Conservation (phyloP, 2,329 filamentous ascomycete genomes). For the Pestalotiopsis sp. region DNA sequence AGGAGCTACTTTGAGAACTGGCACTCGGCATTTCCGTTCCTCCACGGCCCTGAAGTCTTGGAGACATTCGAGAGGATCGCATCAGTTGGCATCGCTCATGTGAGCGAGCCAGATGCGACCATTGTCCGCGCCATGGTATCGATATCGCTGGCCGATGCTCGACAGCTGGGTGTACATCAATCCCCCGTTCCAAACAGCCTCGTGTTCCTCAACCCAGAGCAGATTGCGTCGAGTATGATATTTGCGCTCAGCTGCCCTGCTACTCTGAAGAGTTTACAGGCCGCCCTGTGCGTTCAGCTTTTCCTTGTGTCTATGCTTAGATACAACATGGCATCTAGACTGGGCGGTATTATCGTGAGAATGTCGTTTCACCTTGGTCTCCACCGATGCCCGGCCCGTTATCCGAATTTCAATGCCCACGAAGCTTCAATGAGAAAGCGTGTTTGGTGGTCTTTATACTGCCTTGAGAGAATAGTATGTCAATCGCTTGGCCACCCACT, state of each 20-base stretch:
- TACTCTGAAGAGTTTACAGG: slow-evolving; percentile 50
- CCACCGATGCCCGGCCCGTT: slow-evolving; percentile 59
- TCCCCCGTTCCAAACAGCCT: slow-evolving; percentile 42
- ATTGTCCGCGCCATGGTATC: slow-evolving; percentile 54
- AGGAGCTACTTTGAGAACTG: slow-evolving; percentile 59
- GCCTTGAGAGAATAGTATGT: slow-evolving; percentile 56
- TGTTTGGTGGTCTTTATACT: slow-evolving; percentile 61
- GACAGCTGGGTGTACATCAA: slow-evolving; percentile 37
- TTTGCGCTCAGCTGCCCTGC: slow-evolving; percentile 49
- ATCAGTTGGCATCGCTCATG: slow-evolving; percentile 29
- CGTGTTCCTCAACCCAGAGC: slow-evolving; percentile 51
- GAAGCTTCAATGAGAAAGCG: slow-evolving; percentile 53
- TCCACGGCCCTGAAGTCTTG: slow-evolving; percentile 56
- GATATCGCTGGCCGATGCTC: slow-evolving; percentile 55
- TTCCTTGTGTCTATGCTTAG: slow-evolving; percentile 59
- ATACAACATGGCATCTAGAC: slow-evolving; percentile 57
- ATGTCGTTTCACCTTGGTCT: slow-evolving; percentile 60
- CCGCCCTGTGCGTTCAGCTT: slow-evolving; percentile 54
- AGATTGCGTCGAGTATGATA: slow-evolving; percentile 52
- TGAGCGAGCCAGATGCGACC: slow-evolving; percentile 39
- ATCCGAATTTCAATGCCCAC: slow-evolving; percentile 47
- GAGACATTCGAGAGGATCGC: slow-evolving; percentile 46
- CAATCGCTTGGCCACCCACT: slow-evolving; percentile 59
- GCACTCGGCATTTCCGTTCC: slow-evolving; percentile 59
- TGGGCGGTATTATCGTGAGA: slow-evolving; percentile 57